Base-by-base conservation (phyloP, 192 early-diverging fungal species). In the Chytriomyces confervae region DNA sequence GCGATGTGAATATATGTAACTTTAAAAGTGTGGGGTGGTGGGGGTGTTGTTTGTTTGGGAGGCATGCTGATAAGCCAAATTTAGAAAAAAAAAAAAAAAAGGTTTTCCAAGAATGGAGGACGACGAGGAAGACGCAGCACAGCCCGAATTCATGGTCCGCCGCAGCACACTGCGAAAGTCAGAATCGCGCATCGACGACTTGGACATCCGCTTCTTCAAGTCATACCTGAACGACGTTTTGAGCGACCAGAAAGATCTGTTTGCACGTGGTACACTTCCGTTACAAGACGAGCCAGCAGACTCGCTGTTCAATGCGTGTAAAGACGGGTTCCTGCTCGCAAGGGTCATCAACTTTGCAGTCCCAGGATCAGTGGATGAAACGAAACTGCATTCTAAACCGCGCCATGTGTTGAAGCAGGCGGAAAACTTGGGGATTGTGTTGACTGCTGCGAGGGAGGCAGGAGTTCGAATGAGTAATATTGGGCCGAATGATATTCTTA, bases 301-400 rank as follows among this genome's bases (percentile, higher is more conserved):
- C 3, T 20, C 53, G 5, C 53, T 57, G 16, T 13, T 57, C 13
- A 20, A 13, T 20, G 53, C 53, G 13, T 13, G 13, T 20, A 20
- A 13, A 13, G 53, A 57, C 53, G 53, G 53, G 16, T 57, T 57
- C 53, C 53, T 57, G 16, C 53, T 57, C 53, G 53, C 53, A 13
- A 13, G 53, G 16, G 3, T 69, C 47, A 36, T 74, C 53, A 74
- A 74, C 43, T 63, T 43, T 29, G 72, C 72, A 61, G 57, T 74
- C 20, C 72, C 72, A 63, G 72, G 72, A 29, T 20, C 72, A 2
- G 18, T 74, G 11, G 44, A 74, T 27, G 72, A 74, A 46, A 29
- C 72, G 6, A 62, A 43, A 20, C 61, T 74, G 27, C 18, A 63
- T 18, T 27, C 9, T 20, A 62, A 61, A 23, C 23, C 72, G 27